phyloP scores from a whole-genome alignment of 176 grass and related monocot species.

The Oryza nivara region DNA sequence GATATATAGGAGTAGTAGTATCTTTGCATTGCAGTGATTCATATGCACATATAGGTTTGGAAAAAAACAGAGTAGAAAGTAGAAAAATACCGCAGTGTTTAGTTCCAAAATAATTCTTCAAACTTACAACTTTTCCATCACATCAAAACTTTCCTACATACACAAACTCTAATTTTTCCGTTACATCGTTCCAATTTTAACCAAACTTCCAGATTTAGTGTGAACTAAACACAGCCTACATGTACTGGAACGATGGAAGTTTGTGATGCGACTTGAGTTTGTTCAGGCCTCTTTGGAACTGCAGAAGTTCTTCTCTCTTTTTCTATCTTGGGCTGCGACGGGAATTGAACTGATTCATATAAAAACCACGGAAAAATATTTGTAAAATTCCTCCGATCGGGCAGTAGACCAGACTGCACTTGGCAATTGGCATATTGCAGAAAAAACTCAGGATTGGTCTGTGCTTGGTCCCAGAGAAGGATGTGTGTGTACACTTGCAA shows the following conservation, averaged over 20 bases:
- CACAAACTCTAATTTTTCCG: too few species aligned
- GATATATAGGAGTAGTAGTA: neutral
- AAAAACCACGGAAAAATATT: neutral
- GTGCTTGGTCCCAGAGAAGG: constrained; percentile 5
- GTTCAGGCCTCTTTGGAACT: neutral
- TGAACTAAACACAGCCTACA: neutral
- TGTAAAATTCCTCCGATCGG: neutral
- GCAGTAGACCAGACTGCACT: neutral
- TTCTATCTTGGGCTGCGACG: too few species aligned
- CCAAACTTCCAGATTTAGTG: too few species aligned
- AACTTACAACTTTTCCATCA: too few species aligned
- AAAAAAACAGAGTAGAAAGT: neutral
- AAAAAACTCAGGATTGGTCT: neutral
- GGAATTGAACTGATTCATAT: too few species aligned
- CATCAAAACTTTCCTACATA: too few species aligned
- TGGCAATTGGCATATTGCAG: neutral
- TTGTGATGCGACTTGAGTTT: neutral
- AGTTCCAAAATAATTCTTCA: too few species aligned
- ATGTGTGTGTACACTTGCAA: neutral
- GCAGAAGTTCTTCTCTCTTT: neutral
- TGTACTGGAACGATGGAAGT: neutral
- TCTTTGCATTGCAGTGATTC: neutral
- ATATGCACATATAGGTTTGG: neutral
- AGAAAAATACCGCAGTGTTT: neutral
- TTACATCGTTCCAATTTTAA: too few species aligned